A percentile compares a stretch with the other conserved stretches of the same genome.
These are phyloP conservation scores for Chenopodium formosanum DNA, from an alignment of 148 eudicot genomes.

Conservation along the genomic window DNA sequence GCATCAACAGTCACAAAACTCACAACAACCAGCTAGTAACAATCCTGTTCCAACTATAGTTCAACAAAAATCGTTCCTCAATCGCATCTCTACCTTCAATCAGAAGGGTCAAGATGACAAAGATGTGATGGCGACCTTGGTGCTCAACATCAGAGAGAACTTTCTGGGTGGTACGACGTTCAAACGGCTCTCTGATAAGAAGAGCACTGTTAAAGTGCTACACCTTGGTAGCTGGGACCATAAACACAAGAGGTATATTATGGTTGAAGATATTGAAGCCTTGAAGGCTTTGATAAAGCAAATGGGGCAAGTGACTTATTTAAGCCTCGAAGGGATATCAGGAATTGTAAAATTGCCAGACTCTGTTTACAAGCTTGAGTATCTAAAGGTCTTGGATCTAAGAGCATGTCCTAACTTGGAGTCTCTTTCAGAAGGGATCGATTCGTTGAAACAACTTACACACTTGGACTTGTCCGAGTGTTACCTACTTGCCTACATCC, in stretches of 20 bases:
- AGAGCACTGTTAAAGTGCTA: neutral
- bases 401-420: constrained; percentile 16
- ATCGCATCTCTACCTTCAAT: too few relatives aligned
- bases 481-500: constrained; percentile 8
- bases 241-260: neutral
- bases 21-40: too few relatives aligned
- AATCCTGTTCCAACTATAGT: too few relatives aligned
- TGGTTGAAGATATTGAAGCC: neutral
- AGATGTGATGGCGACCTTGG: neutral
- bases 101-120: too few relatives aligned
- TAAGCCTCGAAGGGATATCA: constrained; percentile 18
- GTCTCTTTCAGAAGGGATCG: neutral
- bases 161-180: neutral
- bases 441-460: neutral
- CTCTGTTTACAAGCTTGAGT: neutral
- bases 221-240: constrained; percentile 15
- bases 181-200: neutral
- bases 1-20: too few relatives aligned
- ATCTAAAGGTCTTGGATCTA: constrained; percentile 12
- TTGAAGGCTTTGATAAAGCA: neutral
- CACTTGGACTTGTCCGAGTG: constrained; percentile 20
- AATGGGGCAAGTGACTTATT: neutral
- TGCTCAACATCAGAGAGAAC: neutral
- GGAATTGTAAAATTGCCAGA: constrained; percentile 4
- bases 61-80: too few relatives aligned